These are phyloP conservation scores for Aspergillus sp. DNA, from an alignment of 2,329 filamentous ascomycete species.

Conservation along the genomic window DNA sequence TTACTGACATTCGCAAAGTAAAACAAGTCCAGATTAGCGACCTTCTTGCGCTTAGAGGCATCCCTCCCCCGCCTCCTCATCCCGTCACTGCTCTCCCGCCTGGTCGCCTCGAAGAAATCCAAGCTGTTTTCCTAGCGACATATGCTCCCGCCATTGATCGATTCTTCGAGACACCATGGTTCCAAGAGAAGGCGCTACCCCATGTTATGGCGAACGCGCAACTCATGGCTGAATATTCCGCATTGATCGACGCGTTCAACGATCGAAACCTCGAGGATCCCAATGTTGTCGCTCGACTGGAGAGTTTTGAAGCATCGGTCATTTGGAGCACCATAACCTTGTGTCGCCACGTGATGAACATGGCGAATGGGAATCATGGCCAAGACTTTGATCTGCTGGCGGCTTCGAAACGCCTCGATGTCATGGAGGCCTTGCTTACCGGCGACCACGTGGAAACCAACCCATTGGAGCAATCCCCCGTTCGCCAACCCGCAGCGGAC, in stretches of 20 bases:
- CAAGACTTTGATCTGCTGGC: conserved; percentile 55
- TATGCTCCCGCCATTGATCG: conserved; percentile 68
- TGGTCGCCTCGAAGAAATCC: conserved; percentile 57
- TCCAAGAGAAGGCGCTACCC: conserved; percentile 50
- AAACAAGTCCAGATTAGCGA: conserved; percentile 67
- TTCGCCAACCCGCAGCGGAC: conserved; percentile 29
- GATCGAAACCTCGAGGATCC: conserved; percentile 33
- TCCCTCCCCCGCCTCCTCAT: conserved; percentile 52
- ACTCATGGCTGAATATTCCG: conserved; percentile 60
- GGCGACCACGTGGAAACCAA: conserved; percentile 57
- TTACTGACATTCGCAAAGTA: conserved; percentile 36
- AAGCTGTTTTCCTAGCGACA: conserved; percentile 65
- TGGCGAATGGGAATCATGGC: conserved; percentile 29
- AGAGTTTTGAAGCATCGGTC: conserved; percentile 53
- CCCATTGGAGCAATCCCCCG: conserved; percentile 41
- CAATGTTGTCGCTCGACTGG: conserved; percentile 31
- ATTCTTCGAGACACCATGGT: conserved; percentile 82
- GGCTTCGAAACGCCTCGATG: conserved; percentile 62
- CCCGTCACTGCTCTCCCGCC: conserved; percentile 41
- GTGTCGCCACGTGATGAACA: conserved; percentile 39
- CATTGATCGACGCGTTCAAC: conserved; percentile 51
- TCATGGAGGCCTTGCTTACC: conserved; percentile 70
- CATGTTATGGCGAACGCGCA: conserved; percentile 49
- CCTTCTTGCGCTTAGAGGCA: conserved; percentile 58
- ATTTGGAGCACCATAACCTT: conserved; percentile 55